Percentiles rank a stretch among this genome's conserved stretches.
Conservation (phyloP, 345 rosid genomes). For the Hibiscus tridactylites region DNA sequence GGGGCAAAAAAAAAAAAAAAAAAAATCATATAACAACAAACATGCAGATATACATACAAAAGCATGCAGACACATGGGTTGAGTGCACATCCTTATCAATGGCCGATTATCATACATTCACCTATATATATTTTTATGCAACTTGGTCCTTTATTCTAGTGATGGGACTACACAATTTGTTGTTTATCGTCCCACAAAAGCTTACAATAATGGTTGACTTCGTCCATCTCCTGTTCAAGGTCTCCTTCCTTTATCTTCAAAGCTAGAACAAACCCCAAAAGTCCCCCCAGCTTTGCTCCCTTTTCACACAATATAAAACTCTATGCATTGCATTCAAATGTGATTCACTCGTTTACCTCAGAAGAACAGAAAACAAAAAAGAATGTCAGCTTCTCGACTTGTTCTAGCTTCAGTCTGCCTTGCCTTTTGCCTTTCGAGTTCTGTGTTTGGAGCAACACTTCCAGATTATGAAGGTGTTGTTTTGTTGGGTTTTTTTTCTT, state of each 20-base stretch:
- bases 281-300: no score
- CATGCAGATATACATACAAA: neutral
- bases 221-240: neutral
- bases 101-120: neutral
- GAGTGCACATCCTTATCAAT: neutral
- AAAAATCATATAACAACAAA: neutral
- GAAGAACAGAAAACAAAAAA: neutral
- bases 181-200: neutral
- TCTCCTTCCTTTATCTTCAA: neutral
- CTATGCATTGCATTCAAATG: neutral
- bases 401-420: constrained; percentile 9
- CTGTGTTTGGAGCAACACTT: constrained; percentile 19
- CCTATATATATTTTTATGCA: neutral
- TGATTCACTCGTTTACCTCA: neutral
- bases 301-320: neutral
- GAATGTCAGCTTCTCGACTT: constrained; percentile 12
- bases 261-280: neutral
- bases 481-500: neutral
- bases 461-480: constrained; percentile 29
- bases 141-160: neutral
- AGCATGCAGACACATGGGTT: neutral
- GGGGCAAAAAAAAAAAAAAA: neutral
- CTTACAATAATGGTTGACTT: neutral
- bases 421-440: constrained; percentile 13
- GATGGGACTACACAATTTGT: neutral